These are phyloP conservation scores for Penicillium bialowiezense DNA, from an alignment of 495 filamentous ascomycete species.

Conservation along the genomic window DNA sequence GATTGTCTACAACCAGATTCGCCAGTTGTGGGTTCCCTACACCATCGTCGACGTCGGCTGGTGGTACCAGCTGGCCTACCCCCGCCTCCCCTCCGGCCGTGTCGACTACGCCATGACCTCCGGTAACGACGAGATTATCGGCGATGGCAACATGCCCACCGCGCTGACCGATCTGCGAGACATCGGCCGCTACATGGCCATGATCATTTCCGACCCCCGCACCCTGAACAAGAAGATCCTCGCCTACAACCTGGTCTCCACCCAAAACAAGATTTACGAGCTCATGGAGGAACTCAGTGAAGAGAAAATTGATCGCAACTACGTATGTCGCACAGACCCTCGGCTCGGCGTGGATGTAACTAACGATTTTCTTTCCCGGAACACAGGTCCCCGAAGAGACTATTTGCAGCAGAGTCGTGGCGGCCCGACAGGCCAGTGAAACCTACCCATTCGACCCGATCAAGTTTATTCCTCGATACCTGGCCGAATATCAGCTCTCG, in stretches of 20 bases:
- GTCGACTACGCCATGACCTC: conserved; percentile 50
- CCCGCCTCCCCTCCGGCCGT: conserved; percentile 49
- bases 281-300: conserved; percentile 51
- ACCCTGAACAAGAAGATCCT: conserved; percentile 58
- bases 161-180: conserved; percentile 53
- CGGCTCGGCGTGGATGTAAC: conserved; percentile 1
- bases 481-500: conserved; percentile 49
- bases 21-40: conserved; percentile 51
- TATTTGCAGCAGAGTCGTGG: conserved; percentile 41
- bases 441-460: conserved; percentile 47
- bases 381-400: conserved; percentile 40
- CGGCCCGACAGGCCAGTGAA: conserved; percentile 44
- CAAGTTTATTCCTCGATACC: conserved; percentile 40
- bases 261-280: conserved; percentile 48
- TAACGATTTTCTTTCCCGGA: conserved; percentile 12
- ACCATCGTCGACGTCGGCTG: conserved; percentile 61
- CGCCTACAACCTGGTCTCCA: conserved; percentile 48
- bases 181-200: conserved; percentile 54
- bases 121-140: conserved; percentile 45
- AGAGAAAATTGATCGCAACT: conserved; percentile 50
- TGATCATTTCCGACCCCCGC: conserved; percentile 52
- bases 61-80: conserved; percentile 57
- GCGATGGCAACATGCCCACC: conserved; percentile 47
- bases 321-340: conserved; percentile 39
- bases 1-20: conserved; percentile 53